Evolutionary conservation across 371 early-diverging fungal genomes (phyloP).

Genomic region (Gilbertella persicaria): DNA sequence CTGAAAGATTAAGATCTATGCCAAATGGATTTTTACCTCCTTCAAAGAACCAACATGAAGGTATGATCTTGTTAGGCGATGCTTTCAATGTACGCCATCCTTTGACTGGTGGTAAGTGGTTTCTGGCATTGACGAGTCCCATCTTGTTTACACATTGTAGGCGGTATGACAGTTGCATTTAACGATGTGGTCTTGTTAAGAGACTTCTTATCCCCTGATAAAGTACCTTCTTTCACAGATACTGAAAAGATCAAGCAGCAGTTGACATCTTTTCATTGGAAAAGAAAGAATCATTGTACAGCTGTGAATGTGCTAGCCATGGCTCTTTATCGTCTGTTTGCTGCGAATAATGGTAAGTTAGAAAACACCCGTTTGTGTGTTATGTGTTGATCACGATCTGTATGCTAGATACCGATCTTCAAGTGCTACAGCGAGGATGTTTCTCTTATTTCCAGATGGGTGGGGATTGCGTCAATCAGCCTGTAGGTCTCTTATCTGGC

Average conservation of each 20-base stretch:
- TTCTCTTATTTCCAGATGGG: slow-evolving; percentile 86
- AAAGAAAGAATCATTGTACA: slow-evolving; percentile 68
- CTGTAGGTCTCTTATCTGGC: slow-evolving; percentile 81
- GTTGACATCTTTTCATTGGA: slow-evolving; percentile 72
- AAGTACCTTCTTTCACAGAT: slow-evolving; percentile 52
- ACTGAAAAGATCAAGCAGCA: slow-evolving; percentile 48
- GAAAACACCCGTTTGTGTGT: neutral
- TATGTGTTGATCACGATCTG: neutral
- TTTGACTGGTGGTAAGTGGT: slow-evolving; percentile 67
- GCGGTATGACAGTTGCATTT: slow-evolving; percentile 95
- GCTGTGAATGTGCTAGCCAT: slow-evolving; percentile 90
- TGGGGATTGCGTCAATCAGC: slow-evolving; percentile 74
- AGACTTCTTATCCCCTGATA: slow-evolving; percentile 47
- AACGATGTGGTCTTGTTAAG: slow-evolving; percentile 80
- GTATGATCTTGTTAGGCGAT: slow-evolving; percentile 87
- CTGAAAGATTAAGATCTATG: slow-evolving; percentile 83
- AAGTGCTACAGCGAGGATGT: slow-evolving; percentile 76
- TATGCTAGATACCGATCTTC: slow-evolving; percentile 39
- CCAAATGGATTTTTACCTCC: slow-evolving; percentile 88
- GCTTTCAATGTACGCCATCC: slow-evolving; percentile 94
- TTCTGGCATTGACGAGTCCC: neutral
- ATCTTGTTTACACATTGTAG: slow-evolving; percentile 19
- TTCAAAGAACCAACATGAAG: slow-evolving; percentile 58
- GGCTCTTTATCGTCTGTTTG: slow-evolving; percentile 87
- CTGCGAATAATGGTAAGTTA: slow-evolving; percentile 46